Evolutionary conservation across 1,139 yeast species (phyloP), one percentile per base, ranked within the genome.

Genomic region (Petasospora fabianii): DNA sequence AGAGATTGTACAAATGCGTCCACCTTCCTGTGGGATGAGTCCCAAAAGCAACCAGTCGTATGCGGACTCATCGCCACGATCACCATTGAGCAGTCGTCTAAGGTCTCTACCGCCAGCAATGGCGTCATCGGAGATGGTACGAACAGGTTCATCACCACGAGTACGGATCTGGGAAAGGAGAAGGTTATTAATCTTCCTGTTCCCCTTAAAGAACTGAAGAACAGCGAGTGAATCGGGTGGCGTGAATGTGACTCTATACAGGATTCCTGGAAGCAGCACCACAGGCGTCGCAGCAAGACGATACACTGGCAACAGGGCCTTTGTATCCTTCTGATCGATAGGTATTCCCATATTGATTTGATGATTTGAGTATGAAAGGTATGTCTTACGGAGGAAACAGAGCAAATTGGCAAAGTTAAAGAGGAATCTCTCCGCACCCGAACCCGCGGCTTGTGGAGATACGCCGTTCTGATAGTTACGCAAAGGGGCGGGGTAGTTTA

Each of bases 221-320:
- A 77, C 58, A 1, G 72, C 66, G 7, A 74, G 69, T 2, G 80
- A 81, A 41, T 70, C 69, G 46, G 65, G 62, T 37, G 72, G 61
- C 27, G 71, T 61, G 41, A 77, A 73, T 1, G 77, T 66, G 13
- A 78, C 76, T 44, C 75, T 71, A 56, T 79, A 80, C 21, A 77
- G 67, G 35, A 78, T 71, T 0, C 84, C 84, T 1, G 86, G 85
- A 12, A 79, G 55, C 27, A 77, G 64, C 12, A 79, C 75, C 43
- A 77, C 51, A 2, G 50, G 39, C 1, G 61, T 53, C 8, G 38
- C 36, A 1, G 39, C 14, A 4, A 51, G 45, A 17, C 44, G 47
- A 38, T 45, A 49, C 14, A 51, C 46, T 4, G 57, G 57, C 2
- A 53, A 32, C 4, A 28, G 18, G 14, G 34, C 36, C 22, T 20